Evolutionary conservation across 1,139 yeast species (phyloP).

Genomic region (Kurtzmaniella natalensis): DNA sequence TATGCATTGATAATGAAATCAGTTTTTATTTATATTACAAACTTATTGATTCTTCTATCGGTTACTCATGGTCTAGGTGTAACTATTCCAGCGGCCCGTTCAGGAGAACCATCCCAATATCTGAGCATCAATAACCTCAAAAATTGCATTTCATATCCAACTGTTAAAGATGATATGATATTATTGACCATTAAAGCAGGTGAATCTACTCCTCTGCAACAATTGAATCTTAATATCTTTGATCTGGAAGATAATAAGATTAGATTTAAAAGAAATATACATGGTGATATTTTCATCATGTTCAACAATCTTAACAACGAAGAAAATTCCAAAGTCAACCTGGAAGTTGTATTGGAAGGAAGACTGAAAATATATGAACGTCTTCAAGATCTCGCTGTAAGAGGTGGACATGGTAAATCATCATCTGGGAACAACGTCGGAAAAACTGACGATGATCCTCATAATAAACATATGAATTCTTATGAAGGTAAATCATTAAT

Average conservation of each 20-base stretch:
- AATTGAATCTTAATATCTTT: constrained; percentile 32
- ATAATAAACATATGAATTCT: constrained; percentile 13
- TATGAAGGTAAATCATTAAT: constrained; percentile 27
- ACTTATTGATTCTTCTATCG: not conserved
- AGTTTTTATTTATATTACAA: not conserved
- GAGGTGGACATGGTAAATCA: not conserved
- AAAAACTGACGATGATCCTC: not conserved
- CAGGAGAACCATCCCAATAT: constrained; percentile 22
- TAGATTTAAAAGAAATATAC: constrained; percentile 27
- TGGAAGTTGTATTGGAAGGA: not conserved
- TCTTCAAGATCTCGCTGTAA: constrained; percentile 5
- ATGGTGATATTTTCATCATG: constrained; percentile 27
- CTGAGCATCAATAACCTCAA: constrained; percentile 25
- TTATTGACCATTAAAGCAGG: constrained; percentile 31
- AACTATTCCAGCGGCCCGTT: constrained; percentile 9
- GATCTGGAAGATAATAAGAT: constrained; percentile 35
- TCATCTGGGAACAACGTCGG: not conserved
- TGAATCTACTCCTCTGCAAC: constrained; percentile 28
- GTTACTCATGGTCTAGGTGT: constrained; percentile 2
- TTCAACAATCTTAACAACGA: constrained; percentile 32
- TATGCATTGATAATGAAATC: too few relatives aligned
- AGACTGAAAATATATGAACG: constrained; percentile 5
- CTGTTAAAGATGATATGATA: constrained; percentile 34
- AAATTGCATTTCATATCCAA: constrained; percentile 38
- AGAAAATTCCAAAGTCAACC: not conserved